Percentiles rank a stretch among this genome's conserved stretches.
Conservation (phyloP, 2,329 filamentous ascomycete genomes). For the Phaeosphaeriaceae sp. region DNA sequence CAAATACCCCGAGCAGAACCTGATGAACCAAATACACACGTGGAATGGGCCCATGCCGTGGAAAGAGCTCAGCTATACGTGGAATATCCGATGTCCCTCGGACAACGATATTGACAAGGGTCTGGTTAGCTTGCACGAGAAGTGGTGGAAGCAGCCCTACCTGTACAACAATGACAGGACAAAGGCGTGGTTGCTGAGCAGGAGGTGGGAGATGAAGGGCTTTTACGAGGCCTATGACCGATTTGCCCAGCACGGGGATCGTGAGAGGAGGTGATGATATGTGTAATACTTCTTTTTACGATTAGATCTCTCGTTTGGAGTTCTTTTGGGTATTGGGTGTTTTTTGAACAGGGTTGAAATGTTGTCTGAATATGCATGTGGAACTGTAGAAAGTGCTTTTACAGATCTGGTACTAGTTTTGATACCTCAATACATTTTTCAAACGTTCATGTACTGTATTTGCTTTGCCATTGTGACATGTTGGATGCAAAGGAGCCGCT, state of each 20-base stretch:
- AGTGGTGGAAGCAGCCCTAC: conserved; percentile 48
- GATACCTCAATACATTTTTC: background rate
- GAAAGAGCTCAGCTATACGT: conserved; percentile 44
- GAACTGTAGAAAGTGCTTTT: background rate
- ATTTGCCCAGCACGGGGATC: background rate
- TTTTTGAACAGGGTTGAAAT: background rate
- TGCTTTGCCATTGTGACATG: no score
- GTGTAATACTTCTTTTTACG: background rate
- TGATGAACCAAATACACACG: conserved; percentile 48
- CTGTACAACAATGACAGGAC: conserved; percentile 34
- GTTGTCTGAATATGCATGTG: background rate
- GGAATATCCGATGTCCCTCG: conserved; percentile 50
- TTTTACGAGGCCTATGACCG: conserved; percentile 44
- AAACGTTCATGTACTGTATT: background rate
- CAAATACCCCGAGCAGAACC: conserved; percentile 46
- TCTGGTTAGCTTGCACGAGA: conserved; percentile 48
- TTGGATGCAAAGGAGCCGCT: no score
- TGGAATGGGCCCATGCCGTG: conserved; percentile 52
- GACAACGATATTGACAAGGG: conserved; percentile 48
- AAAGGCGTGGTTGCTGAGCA: conserved; percentile 39
- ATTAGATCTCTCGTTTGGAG: background rate
- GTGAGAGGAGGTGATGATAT: background rate
- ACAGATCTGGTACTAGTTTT: background rate
- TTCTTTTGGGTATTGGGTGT: background rate
- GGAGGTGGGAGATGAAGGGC: conserved; percentile 52